Evolutionary conservation across 805 yeast species (phyloP).

Genomic region (Blastobotrys chiropterorum): DNA sequence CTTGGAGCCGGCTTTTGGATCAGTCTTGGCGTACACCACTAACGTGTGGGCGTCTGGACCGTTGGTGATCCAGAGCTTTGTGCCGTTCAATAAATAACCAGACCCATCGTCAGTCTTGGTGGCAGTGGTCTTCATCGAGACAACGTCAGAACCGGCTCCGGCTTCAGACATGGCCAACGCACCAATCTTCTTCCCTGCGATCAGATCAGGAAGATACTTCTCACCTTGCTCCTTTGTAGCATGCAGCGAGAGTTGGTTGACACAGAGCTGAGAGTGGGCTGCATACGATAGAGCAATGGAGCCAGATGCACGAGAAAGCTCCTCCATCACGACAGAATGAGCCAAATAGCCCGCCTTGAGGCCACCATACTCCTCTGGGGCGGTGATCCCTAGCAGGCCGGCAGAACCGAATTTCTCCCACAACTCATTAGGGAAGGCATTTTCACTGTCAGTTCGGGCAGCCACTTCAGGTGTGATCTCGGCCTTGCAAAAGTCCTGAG

Average conservation of each 20-base stretch:
- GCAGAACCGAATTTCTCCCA: slow-evolving; percentile 30
- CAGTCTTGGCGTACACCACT: slow-evolving; percentile 30
- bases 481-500: slow-evolving; percentile 25
- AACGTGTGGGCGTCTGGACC: slow-evolving; percentile 30
- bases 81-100: slow-evolving; percentile 26
- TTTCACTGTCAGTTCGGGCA: slow-evolving; percentile 23
- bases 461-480: slow-evolving; percentile 28
- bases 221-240: slow-evolving; percentile 24
- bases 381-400: slow-evolving; percentile 30
- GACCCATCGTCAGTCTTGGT: slow-evolving; percentile 24
- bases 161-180: slow-evolving; percentile 32
- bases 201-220: slow-evolving; percentile 27
- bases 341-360: slow-evolving; percentile 28
- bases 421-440: slow-evolving; percentile 29
- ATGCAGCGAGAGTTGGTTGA: slow-evolving; percentile 28
- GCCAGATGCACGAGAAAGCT: slow-evolving; percentile 27
- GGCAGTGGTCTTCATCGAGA: slow-evolving; percentile 29
- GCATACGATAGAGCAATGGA: slow-evolving; percentile 30
- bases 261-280: slow-evolving; percentile 31
- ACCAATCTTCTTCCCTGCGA: slow-evolving; percentile 27
- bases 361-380: slow-evolving; percentile 28
- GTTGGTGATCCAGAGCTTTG: slow-evolving; percentile 32
- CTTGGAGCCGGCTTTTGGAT: slow-evolving; percentile 26
- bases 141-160: slow-evolving; percentile 30
- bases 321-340: slow-evolving; percentile 30